phyloP scores from a whole-genome alignment of 495 filamentous ascomycete species.

The Daldinia caldariorum region DNA sequence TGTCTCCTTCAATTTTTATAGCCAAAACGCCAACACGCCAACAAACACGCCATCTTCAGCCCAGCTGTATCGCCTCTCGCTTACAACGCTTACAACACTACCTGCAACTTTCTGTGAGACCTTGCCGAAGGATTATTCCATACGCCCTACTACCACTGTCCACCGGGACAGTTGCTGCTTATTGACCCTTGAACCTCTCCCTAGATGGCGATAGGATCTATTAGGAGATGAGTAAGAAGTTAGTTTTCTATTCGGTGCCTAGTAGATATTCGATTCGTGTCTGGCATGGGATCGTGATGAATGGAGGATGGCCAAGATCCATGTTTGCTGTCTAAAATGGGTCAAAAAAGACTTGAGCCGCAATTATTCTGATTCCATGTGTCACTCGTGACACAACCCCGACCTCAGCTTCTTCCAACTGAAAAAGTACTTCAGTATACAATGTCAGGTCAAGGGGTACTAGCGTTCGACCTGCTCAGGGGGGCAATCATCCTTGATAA shows the following conservation, averaged over 20 bases:
- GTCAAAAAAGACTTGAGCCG: constrained; percentile 31
- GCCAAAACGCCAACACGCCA: constrained; percentile 31
- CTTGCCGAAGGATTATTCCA: constrained; percentile 16
- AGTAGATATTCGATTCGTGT: constrained; percentile 15
- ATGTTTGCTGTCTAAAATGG: constrained; percentile 24
- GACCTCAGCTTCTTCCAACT: constrained; percentile 6
- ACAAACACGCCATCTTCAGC: constrained; percentile 36
- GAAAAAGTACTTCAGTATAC: constrained; percentile 18
- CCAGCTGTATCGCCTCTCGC: constrained; percentile 24
- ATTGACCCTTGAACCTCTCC: constrained; percentile 13
- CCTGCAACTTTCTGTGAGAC: constrained; percentile 4
- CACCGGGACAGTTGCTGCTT: constrained; percentile 8
- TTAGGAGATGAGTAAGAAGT: constrained; percentile 11
- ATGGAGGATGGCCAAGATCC: constrained; percentile 9
- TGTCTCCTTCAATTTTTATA: not conserved
- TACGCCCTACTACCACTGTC: constrained; percentile 20
- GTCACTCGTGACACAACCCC: not conserved
- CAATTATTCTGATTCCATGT: constrained; percentile 19
- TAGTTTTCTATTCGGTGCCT: constrained; percentile 8
- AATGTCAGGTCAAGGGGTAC: constrained; percentile 20
- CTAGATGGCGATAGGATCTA: constrained; percentile 12
- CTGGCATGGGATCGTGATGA: constrained; percentile 13
- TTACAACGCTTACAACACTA: constrained; percentile 8
- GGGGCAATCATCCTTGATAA: constrained; percentile 22
- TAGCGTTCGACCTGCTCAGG: constrained; percentile 7